Evolutionary conservation across 257 asterid genomes (phyloP).

Genomic region (Lycium barbarum): DNA sequence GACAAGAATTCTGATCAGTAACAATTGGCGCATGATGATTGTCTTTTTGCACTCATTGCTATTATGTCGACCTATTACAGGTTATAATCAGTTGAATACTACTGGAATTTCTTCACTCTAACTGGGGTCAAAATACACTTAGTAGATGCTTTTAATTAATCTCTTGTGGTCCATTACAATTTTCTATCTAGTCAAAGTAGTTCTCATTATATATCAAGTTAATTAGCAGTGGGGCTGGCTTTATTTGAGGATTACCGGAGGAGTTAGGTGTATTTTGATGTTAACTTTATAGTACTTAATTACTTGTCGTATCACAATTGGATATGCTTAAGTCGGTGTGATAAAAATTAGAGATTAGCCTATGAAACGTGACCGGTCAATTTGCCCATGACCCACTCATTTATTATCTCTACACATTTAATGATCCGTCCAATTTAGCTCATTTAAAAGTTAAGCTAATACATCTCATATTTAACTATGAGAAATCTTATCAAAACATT

Average conservation of each 20-base stretch:
- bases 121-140: not conserved
- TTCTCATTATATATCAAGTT: not conserved
- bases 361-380: not conserved
- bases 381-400: too few species aligned
- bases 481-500: too few species aligned
- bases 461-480: too few species aligned
- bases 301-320: not conserved
- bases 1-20: not conserved
- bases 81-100: not conserved
- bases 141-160: not conserved
- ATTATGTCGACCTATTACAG: not conserved
- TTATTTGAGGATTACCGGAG: not conserved
- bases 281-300: not conserved
- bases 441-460: too few species aligned
- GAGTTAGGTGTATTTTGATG: not conserved
- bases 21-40: not conserved
- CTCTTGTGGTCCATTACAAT: not conserved
- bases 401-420: too few species aligned
- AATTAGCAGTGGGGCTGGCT: not conserved
- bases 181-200: constrained; percentile 8
- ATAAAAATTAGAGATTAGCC: too few species aligned
- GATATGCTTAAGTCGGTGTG: not conserved
- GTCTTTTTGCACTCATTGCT: not conserved
- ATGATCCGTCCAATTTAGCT: too few species aligned
- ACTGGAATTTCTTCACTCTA: not conserved